These are phyloP conservation scores for Rhynchosporium graminicola DNA, from an alignment of 2,329 filamentous ascomycete genomes.

Conservation along the genomic window DNA sequence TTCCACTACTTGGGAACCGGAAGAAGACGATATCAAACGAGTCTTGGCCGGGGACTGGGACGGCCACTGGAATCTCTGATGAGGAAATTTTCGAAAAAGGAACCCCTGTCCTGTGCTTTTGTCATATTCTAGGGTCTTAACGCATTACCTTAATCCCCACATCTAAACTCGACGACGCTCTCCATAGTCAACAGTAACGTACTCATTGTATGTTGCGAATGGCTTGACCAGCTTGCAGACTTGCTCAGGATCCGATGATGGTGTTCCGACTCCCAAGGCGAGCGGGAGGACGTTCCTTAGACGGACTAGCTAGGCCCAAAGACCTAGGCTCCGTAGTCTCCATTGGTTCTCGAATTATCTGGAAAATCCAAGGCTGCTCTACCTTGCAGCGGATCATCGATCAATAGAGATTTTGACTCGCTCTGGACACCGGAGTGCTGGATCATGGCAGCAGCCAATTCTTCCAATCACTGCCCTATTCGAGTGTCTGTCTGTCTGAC, in stretches of 20 bases:
- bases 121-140: not conserved
- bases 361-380: slow-evolving; percentile 13
- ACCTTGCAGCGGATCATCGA: slow-evolving; percentile 20
- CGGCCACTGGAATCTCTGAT: not conserved
- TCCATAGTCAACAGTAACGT: not conserved
- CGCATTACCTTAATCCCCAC: slow-evolving; percentile 25
- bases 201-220: slow-evolving; percentile 16
- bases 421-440: not conserved
- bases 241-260: slow-evolving; percentile 2
- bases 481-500: slow-evolving; percentile 10
- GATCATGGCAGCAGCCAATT: slow-evolving; percentile 15
- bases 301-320: slow-evolving; percentile 2
- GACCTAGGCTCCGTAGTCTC: not conserved
- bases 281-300: slow-evolving; percentile 7
- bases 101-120: not conserved
- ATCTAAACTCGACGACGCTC: slow-evolving; percentile 21
- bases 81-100: not conserved
- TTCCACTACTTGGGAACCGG: not conserved
- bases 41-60: not conserved
- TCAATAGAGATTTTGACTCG: slow-evolving; percentile 11
- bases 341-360: slow-evolving; percentile 7
- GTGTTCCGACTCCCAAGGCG: not conserved
- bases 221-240: not conserved
- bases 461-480: not conserved
- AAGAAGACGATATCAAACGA: not conserved